Evolutionary conservation across 768 basidiomycete genomes (phyloP).

Genomic region (Xerocomellus amylosporus): DNA sequence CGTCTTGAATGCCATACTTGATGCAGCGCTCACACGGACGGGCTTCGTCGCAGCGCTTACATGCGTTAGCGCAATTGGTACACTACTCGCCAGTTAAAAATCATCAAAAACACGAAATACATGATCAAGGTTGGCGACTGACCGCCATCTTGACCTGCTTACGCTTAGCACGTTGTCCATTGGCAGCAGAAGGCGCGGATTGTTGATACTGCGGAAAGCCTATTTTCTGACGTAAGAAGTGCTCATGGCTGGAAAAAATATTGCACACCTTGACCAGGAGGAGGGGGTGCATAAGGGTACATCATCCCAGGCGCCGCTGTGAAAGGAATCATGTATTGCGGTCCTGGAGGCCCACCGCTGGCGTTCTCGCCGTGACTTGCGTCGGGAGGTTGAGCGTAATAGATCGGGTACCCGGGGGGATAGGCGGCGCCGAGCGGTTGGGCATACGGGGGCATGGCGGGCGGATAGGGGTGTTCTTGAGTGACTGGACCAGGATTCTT

Average conservation of each 20-base stretch:
- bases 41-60: constrained; percentile 55
- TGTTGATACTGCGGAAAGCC: constrained; percentile 32
- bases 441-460: constrained; percentile 28
- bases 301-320: constrained; percentile 42
- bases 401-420: constrained; percentile 33
- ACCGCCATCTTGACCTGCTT: constrained; percentile 62
- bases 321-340: constrained; percentile 39
- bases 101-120: constrained; percentile 3
- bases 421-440: constrained; percentile 29
- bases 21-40: constrained; percentile 63
- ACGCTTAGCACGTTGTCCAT: constrained; percentile 40
- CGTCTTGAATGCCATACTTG: constrained; percentile 57
- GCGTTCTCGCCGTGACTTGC: constrained; percentile 34
- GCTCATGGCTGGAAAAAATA: neutral
- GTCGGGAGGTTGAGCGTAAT: constrained; percentile 32
- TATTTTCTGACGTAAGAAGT: constrained; percentile 22
- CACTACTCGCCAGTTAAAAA: constrained; percentile 33
- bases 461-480: constrained; percentile 33
- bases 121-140: constrained; percentile 22
- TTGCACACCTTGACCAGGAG: constrained; percentile 36
- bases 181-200: constrained; percentile 21
- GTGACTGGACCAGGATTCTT: constrained; percentile 36
- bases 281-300: constrained; percentile 41
- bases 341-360: constrained; percentile 25
- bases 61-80: constrained; percentile 56